Evolutionary conservation across 768 basidiomycete species (phyloP).

Genomic region (Mrakia gelida): DNA sequence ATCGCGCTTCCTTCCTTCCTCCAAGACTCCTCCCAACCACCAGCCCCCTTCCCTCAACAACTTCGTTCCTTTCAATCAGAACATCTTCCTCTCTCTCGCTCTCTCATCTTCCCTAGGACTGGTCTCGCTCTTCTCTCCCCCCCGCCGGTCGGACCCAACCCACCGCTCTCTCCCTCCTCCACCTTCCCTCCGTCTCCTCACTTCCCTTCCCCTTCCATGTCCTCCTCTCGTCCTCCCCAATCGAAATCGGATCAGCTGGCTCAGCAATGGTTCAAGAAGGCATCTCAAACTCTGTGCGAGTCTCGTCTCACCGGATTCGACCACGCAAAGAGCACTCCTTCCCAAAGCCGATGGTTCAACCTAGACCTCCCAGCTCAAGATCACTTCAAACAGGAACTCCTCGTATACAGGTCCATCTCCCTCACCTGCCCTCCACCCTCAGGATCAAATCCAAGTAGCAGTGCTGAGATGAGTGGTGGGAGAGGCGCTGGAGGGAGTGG

Average conservation of each 20-base stretch:
- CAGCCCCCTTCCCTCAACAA: too few relatives aligned
- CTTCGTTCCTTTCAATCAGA: too few relatives aligned
- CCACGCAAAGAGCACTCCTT: not conserved
- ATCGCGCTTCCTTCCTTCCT: too few relatives aligned
- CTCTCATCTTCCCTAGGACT: not conserved
- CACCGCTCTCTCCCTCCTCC: not conserved
- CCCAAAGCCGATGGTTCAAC: conserved; percentile 23
- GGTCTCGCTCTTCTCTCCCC: not conserved
- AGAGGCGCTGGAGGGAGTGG: not conserved
- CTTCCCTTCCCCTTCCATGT: not conserved
- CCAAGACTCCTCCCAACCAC: too few relatives aligned
- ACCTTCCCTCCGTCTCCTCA: not conserved
- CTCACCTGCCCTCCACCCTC: not conserved
- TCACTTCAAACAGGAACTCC: conserved; percentile 22
- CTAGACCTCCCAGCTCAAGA: conserved; percentile 23
- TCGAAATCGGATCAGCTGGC: conserved; percentile 21
- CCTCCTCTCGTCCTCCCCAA: conserved; percentile 18
- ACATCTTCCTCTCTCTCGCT: not conserved
- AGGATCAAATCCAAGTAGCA: too few relatives aligned
- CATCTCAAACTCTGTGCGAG: conserved; percentile 7
- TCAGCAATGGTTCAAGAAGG: conserved; percentile 22
- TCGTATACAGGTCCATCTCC: conserved; percentile 11
- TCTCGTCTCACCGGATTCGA: conserved; percentile 11
- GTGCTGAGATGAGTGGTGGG: too few relatives aligned
- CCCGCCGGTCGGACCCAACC: not conserved